Conservation (phyloP, 306 rosid genomes). For the Lablab purpureus region DNA sequence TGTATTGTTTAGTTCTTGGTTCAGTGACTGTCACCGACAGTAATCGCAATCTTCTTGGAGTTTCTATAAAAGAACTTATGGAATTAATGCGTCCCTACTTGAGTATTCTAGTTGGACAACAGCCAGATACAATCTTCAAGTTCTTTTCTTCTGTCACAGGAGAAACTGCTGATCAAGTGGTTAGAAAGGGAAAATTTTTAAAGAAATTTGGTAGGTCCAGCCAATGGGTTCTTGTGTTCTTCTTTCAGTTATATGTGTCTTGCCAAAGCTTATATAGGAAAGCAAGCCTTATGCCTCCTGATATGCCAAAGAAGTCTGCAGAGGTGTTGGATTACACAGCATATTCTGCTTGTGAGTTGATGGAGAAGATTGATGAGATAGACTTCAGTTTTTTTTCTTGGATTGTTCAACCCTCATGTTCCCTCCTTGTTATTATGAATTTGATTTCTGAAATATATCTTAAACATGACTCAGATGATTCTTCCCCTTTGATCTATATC, state of each 20-base stretch:
- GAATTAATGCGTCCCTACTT: conserved; percentile 64
- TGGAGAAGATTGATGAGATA: conserved; percentile 71
- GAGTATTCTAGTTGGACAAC: conserved; percentile 68
- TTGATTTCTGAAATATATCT: conserved; percentile 64
- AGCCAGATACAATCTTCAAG: conserved; percentile 59
- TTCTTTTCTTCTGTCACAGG: conserved; percentile 66
- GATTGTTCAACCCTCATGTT: conserved; percentile 75
- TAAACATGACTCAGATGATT: conserved; percentile 50
- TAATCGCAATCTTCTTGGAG: conserved; percentile 72
- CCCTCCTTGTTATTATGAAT: conserved; percentile 70
- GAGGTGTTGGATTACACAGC: conserved; percentile 68
- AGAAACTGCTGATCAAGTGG: conserved; percentile 43
- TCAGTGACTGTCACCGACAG: conserved; percentile 76
- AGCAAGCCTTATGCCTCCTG: conserved; percentile 78
- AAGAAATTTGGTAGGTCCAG: conserved; percentile 62
- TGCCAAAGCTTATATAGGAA: conserved; percentile 75
- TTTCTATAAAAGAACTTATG: conserved; percentile 65
- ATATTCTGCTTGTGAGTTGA: conserved; percentile 75
- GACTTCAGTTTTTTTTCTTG: conserved; percentile 75
- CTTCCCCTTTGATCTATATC: conserved; percentile 64
- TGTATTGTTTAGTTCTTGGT: conserved; percentile 73
- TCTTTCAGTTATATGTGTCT: conserved; percentile 77
- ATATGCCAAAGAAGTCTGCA: conserved; percentile 67
- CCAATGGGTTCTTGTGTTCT: conserved; percentile 77
- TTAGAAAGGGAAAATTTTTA: conserved; percentile 55